Percentiles rank a stretch among this genome's conserved stretches.
Evolutionary conservation across 495 filamentous ascomycete genomes (phyloP).

Genomic region (Acidiella bohemica): DNA sequence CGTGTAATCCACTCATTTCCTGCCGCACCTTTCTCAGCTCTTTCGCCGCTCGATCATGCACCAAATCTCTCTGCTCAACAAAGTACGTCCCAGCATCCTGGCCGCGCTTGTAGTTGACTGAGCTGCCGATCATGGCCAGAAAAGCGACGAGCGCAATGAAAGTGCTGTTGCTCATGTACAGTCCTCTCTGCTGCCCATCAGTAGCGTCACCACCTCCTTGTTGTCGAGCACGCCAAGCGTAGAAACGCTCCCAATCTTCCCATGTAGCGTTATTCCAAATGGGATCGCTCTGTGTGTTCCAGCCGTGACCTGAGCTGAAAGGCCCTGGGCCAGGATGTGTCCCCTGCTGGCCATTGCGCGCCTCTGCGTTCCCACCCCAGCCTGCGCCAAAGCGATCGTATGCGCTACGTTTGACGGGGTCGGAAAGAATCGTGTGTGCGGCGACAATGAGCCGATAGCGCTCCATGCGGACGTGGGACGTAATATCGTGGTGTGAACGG

Average conservation of each 20-base stretch:
- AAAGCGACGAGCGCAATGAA: conserved; percentile 57
- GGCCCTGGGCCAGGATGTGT: conserved; percentile 14
- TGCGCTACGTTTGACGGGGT: conserved; percentile 58
- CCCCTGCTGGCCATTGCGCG: conserved; percentile 24
- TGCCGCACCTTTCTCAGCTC: conserved; percentile 45
- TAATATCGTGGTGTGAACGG: conserved; percentile 3
- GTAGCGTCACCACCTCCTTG: neutral
- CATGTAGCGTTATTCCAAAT: conserved; percentile 81
- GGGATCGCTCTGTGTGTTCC: conserved; percentile 23
- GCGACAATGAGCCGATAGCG: conserved; percentile 77
- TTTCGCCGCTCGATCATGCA: conserved; percentile 48
- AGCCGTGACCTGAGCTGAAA: conserved; percentile 15
- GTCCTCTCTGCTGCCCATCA: conserved; percentile 34
- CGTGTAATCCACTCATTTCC: conserved; percentile 31
- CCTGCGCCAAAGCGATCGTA: conserved; percentile 76
- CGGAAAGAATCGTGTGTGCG: conserved; percentile 81
- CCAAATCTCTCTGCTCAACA: conserved; percentile 46
- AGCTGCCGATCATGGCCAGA: conserved; percentile 50
- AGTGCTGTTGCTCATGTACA: conserved; percentile 58
- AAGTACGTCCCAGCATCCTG: conserved; percentile 41
- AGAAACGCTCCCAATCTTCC: conserved; percentile 97
- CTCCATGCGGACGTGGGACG: conserved; percentile 47
- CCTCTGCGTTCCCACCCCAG: conserved; percentile 47
- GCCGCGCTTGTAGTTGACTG: conserved; percentile 55
- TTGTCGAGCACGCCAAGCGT: conserved; percentile 25